phyloP scores from a whole-genome alignment of 768 basidiomycete genomes.

The Cytidiella melzeri region DNA sequence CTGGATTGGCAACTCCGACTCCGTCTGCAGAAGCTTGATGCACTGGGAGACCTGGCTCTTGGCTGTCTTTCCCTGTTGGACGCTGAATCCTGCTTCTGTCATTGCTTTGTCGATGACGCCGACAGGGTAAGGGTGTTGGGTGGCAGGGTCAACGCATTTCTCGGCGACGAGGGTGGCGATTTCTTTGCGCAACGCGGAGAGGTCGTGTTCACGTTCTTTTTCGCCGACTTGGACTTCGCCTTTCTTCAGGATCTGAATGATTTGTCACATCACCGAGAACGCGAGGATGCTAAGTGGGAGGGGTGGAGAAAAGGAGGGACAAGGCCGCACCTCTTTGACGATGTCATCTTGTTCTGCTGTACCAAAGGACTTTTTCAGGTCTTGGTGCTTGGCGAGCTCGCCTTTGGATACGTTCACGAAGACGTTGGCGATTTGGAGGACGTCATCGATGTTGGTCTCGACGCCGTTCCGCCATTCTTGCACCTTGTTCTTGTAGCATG shows the following conservation, averaged over 20 bases:
- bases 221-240: conserved; percentile 97
- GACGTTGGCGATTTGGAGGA: conserved; percentile 93
- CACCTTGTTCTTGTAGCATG: conserved; percentile 99
- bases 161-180: conserved; percentile 93
- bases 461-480: conserved; percentile 93
- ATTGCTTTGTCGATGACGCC: conserved; percentile 98
- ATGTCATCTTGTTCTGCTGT: conserved; percentile 65
- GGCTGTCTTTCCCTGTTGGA: conserved; percentile 82
- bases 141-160: conserved; percentile 91
- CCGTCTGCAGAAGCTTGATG: conserved; percentile 74
- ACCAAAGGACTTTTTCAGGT: conserved; percentile 89
- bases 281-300: not conserved
- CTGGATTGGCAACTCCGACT: conserved; percentile 87
- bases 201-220: conserved; percentile 91
- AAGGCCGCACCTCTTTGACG: conserved; percentile 65
- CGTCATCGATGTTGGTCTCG: conserved; percentile 91
- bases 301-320: too few species aligned
- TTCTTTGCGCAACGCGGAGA: conserved; percentile 74
- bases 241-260: conserved; percentile 78
- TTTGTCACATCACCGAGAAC: not conserved
- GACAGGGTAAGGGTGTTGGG: conserved; percentile 85
- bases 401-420: conserved; percentile 97
- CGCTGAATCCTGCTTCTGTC: conserved; percentile 90
- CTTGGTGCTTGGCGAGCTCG: conserved; percentile 81
- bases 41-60: conserved; percentile 95